These are phyloP conservation scores for Daedaleopsis sinensis DNA, from an alignment of 768 basidiomycete genomes.

Conservation along the genomic window DNA sequence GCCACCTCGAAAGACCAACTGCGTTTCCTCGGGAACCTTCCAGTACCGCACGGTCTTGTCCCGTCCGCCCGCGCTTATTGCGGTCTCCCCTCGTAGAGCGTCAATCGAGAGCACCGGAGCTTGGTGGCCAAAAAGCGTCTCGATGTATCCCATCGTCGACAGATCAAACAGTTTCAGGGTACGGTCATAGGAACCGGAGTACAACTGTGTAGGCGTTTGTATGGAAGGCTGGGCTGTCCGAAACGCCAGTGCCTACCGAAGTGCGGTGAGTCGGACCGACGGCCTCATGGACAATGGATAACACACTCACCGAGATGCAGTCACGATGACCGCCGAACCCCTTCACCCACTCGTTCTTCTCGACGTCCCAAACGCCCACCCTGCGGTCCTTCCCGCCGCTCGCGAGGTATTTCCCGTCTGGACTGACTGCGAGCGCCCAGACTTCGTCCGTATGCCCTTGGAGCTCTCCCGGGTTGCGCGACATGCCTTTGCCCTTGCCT, in stretches of 20 bases:
- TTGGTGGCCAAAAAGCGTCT: constrained; percentile 97
- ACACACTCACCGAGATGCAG: constrained; percentile 62
- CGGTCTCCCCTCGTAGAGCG: constrained; percentile 80
- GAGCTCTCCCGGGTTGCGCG: constrained; percentile 59
- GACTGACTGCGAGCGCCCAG: constrained; percentile 78
- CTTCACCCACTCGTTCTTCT: constrained; percentile 75
- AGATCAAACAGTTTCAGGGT: constrained; percentile 88
- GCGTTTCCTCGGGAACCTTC: constrained; percentile 95
- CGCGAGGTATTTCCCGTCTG: constrained; percentile 82
- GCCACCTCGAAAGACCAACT: constrained; percentile 96
- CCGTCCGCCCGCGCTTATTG: constrained; percentile 84
- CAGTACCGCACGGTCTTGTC: constrained; percentile 94
- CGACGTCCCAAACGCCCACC: constrained; percentile 85
- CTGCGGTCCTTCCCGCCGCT: constrained; percentile 86
- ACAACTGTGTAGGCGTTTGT: constrained; percentile 49
- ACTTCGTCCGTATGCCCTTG: constrained; percentile 90
- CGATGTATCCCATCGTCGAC: constrained; percentile 87
- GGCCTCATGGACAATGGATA: constrained; percentile 23
- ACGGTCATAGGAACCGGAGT: constrained; percentile 82
- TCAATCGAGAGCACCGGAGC: constrained; percentile 81
- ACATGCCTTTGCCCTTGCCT: constrained; percentile 52
- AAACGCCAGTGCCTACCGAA: constrained; percentile 64
- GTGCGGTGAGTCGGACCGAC: not conserved
- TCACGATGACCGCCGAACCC: constrained; percentile 81
- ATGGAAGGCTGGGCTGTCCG: constrained; percentile 59